Conservation (phyloP, 2,329 filamentous ascomycete genomes). For the Ophiostoma populinum region DNA sequence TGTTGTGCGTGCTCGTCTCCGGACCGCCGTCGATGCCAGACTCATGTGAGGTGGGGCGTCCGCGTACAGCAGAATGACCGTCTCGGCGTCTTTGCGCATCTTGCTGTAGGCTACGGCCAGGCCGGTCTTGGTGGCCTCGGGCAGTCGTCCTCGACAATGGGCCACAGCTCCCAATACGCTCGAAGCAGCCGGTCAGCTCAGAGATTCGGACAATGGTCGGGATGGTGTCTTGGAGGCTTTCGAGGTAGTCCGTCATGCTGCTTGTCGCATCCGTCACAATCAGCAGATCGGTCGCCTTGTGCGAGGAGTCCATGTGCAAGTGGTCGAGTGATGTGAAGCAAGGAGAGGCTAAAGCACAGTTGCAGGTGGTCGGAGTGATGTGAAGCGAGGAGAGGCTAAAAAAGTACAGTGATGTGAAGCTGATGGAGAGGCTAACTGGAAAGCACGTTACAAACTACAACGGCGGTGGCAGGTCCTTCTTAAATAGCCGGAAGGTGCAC, state of each 20-base stretch:
- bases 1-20: no score
- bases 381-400: no score
- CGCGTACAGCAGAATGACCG: constrained; percentile 33
- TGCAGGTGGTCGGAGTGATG: no score
- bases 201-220: constrained; percentile 33
- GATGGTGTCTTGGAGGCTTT: constrained; percentile 26
- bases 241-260: constrained; percentile 27
- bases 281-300: constrained; percentile 28
- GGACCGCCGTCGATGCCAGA: no score
- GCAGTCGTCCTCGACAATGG: constrained; percentile 23
- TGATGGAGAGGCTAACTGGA: no score
- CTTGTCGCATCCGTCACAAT: constrained; percentile 28
- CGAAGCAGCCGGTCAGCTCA: constrained; percentile 29
- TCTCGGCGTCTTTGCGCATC: constrained; percentile 30
- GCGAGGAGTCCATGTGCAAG: no score
- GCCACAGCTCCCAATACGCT: constrained; percentile 25
- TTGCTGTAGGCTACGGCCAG: constrained; percentile 27
- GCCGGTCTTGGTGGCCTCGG: constrained; percentile 31
- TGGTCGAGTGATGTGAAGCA: no score
- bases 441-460: no score
- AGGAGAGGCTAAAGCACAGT: no score
- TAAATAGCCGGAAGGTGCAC: no score
- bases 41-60: constrained; percentile 14
- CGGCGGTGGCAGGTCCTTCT: no score
- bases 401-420: no score